phyloP scores from a whole-genome alignment of 495 filamentous ascomycete species.

The Thermochaetoides thermophila region DNA sequence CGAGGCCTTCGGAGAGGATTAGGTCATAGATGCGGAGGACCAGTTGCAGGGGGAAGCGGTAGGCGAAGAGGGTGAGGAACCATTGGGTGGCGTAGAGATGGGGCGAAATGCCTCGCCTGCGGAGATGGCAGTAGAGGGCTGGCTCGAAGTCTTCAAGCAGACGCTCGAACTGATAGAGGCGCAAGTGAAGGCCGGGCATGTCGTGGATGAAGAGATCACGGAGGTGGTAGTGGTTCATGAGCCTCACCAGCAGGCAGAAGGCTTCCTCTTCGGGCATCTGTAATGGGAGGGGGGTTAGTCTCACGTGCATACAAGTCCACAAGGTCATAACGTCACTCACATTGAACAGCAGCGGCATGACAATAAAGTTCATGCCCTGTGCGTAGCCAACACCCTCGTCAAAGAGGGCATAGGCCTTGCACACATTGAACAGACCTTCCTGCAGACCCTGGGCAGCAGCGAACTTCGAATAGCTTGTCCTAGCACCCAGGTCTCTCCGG shows the following conservation, averaged over 20 bases:
- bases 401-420: constrained; percentile 94
- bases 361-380: constrained; percentile 97
- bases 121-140: constrained; percentile 86
- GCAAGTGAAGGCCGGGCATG: constrained; percentile 90
- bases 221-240: constrained; percentile 94
- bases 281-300: too few relatives aligned
- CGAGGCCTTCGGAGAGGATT: constrained; percentile 86
- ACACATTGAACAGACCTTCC: constrained; percentile 85
- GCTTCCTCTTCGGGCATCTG: constrained; percentile 97
- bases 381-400: constrained; percentile 93
- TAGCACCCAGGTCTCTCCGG: constrained; percentile 71
- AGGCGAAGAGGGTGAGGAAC: constrained; percentile 98
- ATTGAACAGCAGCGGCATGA: constrained; percentile 95
- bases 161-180: constrained; percentile 88
- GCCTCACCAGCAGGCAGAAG: constrained; percentile 77
- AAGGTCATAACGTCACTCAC: constrained; percentile 33
- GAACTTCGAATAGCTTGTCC: constrained; percentile 94
- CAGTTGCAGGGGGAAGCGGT: constrained; percentile 91
- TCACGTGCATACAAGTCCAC: too few relatives aligned
- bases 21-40: constrained; percentile 95
- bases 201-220: constrained; percentile 89
- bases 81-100: constrained; percentile 96
- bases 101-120: constrained; percentile 71
- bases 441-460: constrained; percentile 77
- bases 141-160: constrained; percentile 90